Conservation (phyloP, 2,329 filamentous ascomycete genomes). For the Falciphora oryzae region DNA sequence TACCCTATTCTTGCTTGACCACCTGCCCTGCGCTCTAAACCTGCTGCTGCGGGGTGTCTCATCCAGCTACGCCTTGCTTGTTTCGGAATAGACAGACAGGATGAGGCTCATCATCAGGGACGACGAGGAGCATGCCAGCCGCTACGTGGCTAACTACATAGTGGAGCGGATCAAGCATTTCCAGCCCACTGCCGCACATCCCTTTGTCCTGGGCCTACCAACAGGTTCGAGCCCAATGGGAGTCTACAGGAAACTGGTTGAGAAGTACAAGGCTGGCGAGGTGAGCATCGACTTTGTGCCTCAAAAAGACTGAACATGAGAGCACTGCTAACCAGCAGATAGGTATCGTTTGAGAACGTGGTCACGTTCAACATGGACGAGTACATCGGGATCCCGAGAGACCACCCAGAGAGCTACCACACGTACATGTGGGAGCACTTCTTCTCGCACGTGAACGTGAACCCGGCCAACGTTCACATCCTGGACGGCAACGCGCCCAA, state of each 20-base stretch:
- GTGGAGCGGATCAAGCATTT: slow-evolving; percentile 67
- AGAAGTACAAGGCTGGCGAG: slow-evolving; percentile 51
- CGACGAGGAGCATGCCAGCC: slow-evolving; percentile 53
- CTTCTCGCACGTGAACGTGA: slow-evolving; percentile 68
- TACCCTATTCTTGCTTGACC: not conserved
- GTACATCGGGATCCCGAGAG: slow-evolving; percentile 66
- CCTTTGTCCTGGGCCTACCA: slow-evolving; percentile 68
- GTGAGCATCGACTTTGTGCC: slow-evolving; percentile 15
- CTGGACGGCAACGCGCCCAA: slow-evolving; percentile 67
- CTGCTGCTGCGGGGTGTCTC: not conserved
- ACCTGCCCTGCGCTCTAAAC: not conserved
- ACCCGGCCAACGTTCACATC: slow-evolving; percentile 64
- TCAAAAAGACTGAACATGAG: not conserved
- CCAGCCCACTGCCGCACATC: slow-evolving; percentile 54
- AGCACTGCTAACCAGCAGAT: not conserved
- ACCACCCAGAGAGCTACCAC: slow-evolving; percentile 74
- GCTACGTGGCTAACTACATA: slow-evolving; percentile 68
- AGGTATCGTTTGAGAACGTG: slow-evolving; percentile 53
- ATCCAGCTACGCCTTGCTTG: slow-evolving; percentile 7
- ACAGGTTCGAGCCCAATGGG: slow-evolving; percentile 66
- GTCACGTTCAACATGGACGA: slow-evolving; percentile 68
- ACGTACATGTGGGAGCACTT: slow-evolving; percentile 80
- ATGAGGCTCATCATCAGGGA: slow-evolving; percentile 73
- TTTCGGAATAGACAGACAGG: slow-evolving; percentile 13
- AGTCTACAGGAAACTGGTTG: slow-evolving; percentile 64